Percentiles rank a stretch among this genome's conserved stretches.
Evolutionary conservation across 2,329 filamentous ascomycete genomes (phyloP).

Genomic region (Neurospora sp.): DNA sequence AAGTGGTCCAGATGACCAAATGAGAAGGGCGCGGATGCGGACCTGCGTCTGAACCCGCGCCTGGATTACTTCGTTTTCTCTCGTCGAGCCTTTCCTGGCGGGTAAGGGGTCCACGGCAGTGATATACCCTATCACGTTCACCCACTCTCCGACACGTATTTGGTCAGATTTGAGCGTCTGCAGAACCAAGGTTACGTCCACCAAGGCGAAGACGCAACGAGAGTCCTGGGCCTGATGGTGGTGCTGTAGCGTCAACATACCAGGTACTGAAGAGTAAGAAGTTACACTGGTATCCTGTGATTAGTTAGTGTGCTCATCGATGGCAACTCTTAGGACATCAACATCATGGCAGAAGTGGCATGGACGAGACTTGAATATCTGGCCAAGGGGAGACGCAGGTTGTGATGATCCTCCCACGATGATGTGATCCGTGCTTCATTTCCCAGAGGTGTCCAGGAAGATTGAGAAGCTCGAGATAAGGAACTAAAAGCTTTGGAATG

Average conservation of each 20-base stretch:
- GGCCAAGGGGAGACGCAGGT: background rate
- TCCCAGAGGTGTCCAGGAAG: constrained; percentile 4
- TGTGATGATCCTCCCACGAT: background rate
- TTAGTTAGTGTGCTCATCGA: constrained; percentile 4
- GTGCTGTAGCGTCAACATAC: constrained; percentile 58
- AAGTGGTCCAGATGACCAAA: constrained; percentile 69
- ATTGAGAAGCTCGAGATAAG: background rate
- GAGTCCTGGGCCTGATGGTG: constrained; percentile 44
- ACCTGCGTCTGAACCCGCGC: constrained; percentile 19
- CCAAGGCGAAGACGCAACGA: constrained; percentile 38
- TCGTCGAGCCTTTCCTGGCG: constrained; percentile 3
- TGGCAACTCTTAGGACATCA: background rate
- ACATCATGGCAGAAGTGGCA: background rate
- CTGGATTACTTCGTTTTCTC: background rate
- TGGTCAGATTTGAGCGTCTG: constrained; percentile 52
- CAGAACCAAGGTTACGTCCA: constrained; percentile 65
- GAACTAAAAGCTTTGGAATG: background rate
- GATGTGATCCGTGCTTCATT: background rate
- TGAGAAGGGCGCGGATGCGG: constrained; percentile 60
- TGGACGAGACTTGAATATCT: background rate
- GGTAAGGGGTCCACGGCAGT: constrained; percentile 15
- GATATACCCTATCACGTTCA: constrained; percentile 81
- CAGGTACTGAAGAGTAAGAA: constrained; percentile 42
- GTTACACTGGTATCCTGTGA: constrained; percentile 31
- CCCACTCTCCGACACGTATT: constrained; percentile 67